Percentiles rank a stretch among this genome's conserved stretches.
Conservation (phyloP, 2,329 filamentous ascomycete genomes). For the Pseudogymnoascus sp. region DNA sequence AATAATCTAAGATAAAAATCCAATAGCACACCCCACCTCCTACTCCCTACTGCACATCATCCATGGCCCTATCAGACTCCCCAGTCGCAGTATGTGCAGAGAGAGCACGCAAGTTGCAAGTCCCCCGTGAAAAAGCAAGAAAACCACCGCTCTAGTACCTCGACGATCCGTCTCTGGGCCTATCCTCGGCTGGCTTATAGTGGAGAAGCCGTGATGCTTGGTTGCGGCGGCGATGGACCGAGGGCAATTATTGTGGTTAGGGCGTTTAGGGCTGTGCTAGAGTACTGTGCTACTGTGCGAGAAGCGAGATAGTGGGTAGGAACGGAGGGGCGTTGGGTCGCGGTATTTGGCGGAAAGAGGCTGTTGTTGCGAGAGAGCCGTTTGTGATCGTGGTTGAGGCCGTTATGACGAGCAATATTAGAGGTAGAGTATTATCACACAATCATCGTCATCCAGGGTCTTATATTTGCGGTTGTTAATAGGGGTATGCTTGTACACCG, state of each 20-base stretch:
- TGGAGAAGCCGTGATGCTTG: background rate
- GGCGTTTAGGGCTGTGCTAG: background rate
- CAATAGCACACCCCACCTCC: background rate
- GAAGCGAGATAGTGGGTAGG: background rate
- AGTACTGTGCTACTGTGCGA: background rate
- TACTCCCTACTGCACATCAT: background rate
- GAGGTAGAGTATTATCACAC: background rate
- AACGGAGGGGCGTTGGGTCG: background rate
- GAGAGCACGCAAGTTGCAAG: background rate
- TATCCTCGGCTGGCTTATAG: background rate
- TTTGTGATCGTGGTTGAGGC: background rate
- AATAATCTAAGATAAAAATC: background rate
- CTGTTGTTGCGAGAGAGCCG: background rate
- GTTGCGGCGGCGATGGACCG: background rate
- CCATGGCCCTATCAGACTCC: background rate
- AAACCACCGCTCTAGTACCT: background rate
- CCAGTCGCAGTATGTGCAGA: background rate
- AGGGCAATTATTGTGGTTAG: background rate
- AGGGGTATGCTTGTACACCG: background rate
- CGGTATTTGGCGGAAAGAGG: background rate
- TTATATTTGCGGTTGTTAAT: background rate
- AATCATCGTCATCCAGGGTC: background rate
- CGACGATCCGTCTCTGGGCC: background rate
- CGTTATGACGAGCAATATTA: background rate
- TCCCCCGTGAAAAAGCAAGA: background rate